Base-by-base conservation (phyloP, 2,329 filamentous ascomycete species). In the Pestalotiopsis sp. region DNA sequence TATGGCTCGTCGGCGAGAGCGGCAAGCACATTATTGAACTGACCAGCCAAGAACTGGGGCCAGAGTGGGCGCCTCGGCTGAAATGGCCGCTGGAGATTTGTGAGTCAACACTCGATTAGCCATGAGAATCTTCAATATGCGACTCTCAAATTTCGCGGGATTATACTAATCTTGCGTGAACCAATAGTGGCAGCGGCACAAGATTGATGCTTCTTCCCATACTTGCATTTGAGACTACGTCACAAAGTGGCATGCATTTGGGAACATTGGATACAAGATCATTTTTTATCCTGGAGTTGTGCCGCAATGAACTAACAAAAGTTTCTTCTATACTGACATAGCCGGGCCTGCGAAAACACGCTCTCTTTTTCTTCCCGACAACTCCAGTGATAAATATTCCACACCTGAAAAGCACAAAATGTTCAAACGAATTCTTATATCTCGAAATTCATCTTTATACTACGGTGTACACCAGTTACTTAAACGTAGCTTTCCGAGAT, bases 1-100 rank as follows among this genome's bases (percentile, higher is more conserved):
- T 77, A 56, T 78, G 76, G 76, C 75, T 75, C 64, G 70, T 78
- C n/a, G 70, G 71, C 11, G 58, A 62, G 20, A 35, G 39, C 13
- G 65, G 65, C 20, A 61, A 56, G 58, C 56, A 66, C 40, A 66
- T 66, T 10, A 55, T 66, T 11, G 24, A 56, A 10, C 48, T 66
- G 3, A 26, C 60, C 4, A 62, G 24, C 11, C 39, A 38, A 7
- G 26, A n/a, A 11, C 40, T 66, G 4, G 65, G 58, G 4, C 26
- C 56, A 20, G 22, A 20, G 24, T 66, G 65, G 65, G 5, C 22
- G 13, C 65, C 65, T 6, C 60, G 65, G 20, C 57, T 66, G 22
- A 24, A 24, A 17, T 66, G 65, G 65, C 65, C 65, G 13, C 17
- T 22, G 20, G 20, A 65, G n/a, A 48, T 65, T 24, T 20, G 52